phyloP scores from a whole-genome alignment of 2,329 filamentous ascomycete genomes.

The Penicillium hordei region DNA sequence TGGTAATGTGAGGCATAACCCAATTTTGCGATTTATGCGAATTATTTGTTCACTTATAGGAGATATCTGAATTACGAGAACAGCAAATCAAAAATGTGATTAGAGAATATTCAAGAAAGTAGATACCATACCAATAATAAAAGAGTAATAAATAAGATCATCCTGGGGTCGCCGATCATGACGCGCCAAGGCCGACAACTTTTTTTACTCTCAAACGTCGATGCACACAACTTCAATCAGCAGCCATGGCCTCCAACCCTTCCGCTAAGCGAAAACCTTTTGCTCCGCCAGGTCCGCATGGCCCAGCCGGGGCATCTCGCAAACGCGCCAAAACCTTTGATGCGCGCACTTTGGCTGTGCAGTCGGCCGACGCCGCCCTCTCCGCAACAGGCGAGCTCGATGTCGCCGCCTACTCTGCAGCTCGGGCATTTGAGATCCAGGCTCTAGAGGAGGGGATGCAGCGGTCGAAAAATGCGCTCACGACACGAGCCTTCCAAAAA shows the following conservation, averaged over 20 bases:
- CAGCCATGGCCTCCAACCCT: slow-evolving; percentile 35
- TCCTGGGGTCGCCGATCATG: slow-evolving; percentile 21
- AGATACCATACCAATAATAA: neutral
- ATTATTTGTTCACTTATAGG: neutral
- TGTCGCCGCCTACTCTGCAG: slow-evolving; percentile 77
- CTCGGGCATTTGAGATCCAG: slow-evolving; percentile 85
- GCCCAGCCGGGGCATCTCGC: slow-evolving; percentile 31
- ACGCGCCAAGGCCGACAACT: slow-evolving; percentile 28
- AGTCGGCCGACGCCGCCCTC: slow-evolving; percentile 47
- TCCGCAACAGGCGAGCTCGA: slow-evolving; percentile 75
- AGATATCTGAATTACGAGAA: neutral
- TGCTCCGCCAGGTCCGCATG: slow-evolving; percentile 18
- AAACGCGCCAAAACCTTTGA: slow-evolving; percentile 48
- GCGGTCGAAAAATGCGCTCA: slow-evolving; percentile 63
- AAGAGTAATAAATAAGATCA: neutral
- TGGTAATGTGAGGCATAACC: slow-evolving; percentile 41
- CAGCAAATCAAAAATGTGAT: neutral
- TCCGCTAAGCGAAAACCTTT: slow-evolving; percentile 35
- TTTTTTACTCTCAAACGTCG: slow-evolving; percentile 16
- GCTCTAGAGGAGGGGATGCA: slow-evolving; percentile 81
- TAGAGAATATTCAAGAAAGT: neutral
- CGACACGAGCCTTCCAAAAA: slow-evolving; percentile 81
- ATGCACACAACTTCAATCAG: slow-evolving; percentile 13
- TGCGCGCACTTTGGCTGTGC: slow-evolving; percentile 46
- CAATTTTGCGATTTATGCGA: neutral